Evolutionary conservation across 345 rosid species (phyloP), one percentile per base, ranked within the genome.

Genomic region (Mercurialis annua): DNA sequence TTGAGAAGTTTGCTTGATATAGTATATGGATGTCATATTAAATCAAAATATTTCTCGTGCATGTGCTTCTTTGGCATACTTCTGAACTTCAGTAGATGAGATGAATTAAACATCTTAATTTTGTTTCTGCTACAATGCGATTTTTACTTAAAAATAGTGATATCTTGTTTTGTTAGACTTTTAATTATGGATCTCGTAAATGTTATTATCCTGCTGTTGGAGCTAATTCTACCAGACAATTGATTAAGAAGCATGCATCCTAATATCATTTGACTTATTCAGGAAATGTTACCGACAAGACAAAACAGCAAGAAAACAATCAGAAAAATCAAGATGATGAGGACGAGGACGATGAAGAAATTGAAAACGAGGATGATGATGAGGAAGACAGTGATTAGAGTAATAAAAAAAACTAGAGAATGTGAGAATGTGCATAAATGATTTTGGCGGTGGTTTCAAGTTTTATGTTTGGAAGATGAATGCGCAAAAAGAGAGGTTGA

Each of bases 381-480:
- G 64, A 59, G 36, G 72, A 69, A 69, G 61, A 61, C 24, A 44
- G 52, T 23, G 70, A 72, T 1, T 26, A 59, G 54, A n/a, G 40
- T 38, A 50, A 14, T 16, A 16, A 64, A 18, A 64, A 18, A 14
- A 31, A 31, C 2, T 30, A 16, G 43, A 64, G 48, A 46, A 58
- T 40, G 71, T 24, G 43, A 64, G 48, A 46, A 58, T 40, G 71
- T 24, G 8, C n/a, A 57, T 49, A 23, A n/a, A 5, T 31, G 20
- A 1, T 2, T 30, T 50, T 14, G 36, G 0, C 1, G 44, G 20
- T 52, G 9, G 27, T 20, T 53, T 38, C 10, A 42, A 11, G 1
- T 29, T 16, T 3, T 31, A 43, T 6, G 51, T 1, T 62, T 40
- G 9, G 24, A 10, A 10, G 15, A 10, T 29, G 47, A 18, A 27